These are phyloP conservation scores for Jamesozyma spencerorum DNA, from an alignment of 805 yeast species.

Conservation along the genomic window DNA sequence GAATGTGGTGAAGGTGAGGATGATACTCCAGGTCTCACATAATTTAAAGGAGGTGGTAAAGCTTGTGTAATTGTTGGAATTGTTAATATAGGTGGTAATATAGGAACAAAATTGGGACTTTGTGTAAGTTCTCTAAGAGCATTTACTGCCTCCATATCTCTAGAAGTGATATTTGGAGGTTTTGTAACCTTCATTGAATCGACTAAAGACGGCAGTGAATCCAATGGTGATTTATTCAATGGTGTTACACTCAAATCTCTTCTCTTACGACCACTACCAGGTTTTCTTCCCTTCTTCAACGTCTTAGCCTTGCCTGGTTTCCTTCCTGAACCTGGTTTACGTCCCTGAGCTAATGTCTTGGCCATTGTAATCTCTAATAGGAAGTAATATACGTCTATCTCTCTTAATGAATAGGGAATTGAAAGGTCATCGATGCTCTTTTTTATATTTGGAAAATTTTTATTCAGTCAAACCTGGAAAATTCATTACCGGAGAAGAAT, in stretches of 20 bases:
- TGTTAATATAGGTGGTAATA: constrained; percentile 2
- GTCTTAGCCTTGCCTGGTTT: constrained; percentile 31
- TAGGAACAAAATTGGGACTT: constrained; percentile 11
- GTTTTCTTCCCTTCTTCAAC: constrained; percentile 27
- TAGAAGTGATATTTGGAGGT: constrained; percentile 7
- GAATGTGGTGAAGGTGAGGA: too few relatives aligned
- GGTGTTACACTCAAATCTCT: constrained; percentile 2
- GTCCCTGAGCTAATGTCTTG: constrained; percentile 29
- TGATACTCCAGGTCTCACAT: too few relatives aligned
- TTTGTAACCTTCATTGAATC: not conserved
- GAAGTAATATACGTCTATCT: not conserved
- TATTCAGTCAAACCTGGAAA: too few relatives aligned
- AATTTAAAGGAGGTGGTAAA: too few relatives aligned
- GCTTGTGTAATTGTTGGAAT: too few relatives aligned
- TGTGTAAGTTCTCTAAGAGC: constrained; percentile 22
- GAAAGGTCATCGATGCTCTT: too few relatives aligned
- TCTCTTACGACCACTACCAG: constrained; percentile 28
- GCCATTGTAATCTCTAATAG: too few relatives aligned
- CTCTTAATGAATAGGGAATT: not conserved
- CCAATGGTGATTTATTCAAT: not conserved
- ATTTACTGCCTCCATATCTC: constrained; percentile 24
- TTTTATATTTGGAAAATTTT: too few relatives aligned
- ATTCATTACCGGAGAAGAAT: too few relatives aligned
- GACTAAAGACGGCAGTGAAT: not conserved
- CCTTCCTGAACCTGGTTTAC: constrained; percentile 31